phyloP scores from a whole-genome alignment of 306 rosid species.

The Chamaecrista fasciculata region DNA sequence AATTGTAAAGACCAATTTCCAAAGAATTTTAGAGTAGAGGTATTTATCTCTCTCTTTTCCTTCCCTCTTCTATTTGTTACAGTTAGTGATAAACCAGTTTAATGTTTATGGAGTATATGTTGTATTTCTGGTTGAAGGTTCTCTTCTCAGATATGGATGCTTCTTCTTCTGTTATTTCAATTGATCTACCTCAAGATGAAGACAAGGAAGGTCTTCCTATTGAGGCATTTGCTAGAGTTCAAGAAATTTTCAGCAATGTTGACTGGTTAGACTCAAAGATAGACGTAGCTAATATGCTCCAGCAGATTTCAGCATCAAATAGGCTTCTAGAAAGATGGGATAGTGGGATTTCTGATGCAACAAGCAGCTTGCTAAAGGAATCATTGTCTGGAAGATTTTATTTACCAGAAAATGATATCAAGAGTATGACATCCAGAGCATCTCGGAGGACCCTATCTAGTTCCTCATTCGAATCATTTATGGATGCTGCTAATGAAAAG shows the following conservation, averaged over 20 bases:
- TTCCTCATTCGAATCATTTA: constrained; percentile 21
- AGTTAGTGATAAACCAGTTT: constrained; percentile 21
- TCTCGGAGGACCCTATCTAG: constrained; percentile 6
- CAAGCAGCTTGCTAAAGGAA: constrained; percentile 39
- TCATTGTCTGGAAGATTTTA: constrained; percentile 39
- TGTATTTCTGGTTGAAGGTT: constrained; percentile 61
- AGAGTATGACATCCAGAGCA: constrained; percentile 15
- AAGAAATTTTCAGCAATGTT: constrained; percentile 82
- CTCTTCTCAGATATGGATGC: constrained; percentile 96
- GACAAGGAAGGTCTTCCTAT: constrained; percentile 91
- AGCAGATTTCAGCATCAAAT: constrained; percentile 57
- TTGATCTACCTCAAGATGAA: constrained; percentile 67
- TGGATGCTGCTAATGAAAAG: constrained; percentile 5
- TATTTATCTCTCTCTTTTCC: constrained; percentile 37
- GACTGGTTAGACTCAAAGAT: constrained; percentile 81
- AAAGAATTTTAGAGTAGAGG: constrained; percentile 94
- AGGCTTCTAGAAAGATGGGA: constrained; percentile 47
- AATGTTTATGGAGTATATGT: constrained; percentile 27
- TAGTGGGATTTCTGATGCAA: constrained; percentile 39
- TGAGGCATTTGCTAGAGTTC: constrained; percentile 89
- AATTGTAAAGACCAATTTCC: constrained; percentile 73
- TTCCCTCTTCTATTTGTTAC: constrained; percentile 8
- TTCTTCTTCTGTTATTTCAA: constrained; percentile 53
- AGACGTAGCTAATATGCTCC: constrained; percentile 65
- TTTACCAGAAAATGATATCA: constrained; percentile 17